Evolutionary conservation across 1,284 basidiomycete species (phyloP).

Genomic region (Inonotus obliquus): DNA sequence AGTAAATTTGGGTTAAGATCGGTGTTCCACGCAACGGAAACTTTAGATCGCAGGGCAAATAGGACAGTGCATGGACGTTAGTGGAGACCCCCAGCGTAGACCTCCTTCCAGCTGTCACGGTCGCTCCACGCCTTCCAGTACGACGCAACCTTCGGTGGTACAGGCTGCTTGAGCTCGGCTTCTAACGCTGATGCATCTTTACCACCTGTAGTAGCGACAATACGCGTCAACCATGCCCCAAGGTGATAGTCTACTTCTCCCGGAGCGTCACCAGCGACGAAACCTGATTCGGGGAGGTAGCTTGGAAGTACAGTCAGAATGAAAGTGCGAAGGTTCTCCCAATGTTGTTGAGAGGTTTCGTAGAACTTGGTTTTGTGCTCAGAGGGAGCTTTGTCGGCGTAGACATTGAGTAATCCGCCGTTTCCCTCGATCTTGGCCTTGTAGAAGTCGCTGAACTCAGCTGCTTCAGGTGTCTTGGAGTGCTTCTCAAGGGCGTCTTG

Average conservation of each 20-base stretch:
- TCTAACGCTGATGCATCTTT: slow-evolving; percentile 31
- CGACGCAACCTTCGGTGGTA: slow-evolving; percentile 36
- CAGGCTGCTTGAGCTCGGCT: slow-evolving; percentile 35
- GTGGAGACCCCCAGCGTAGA: slow-evolving; percentile 46
- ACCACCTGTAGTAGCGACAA: slow-evolving; percentile 25
- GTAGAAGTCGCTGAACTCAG: slow-evolving; percentile 48
- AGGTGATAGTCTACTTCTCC: slow-evolving; percentile 54
- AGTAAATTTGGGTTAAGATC: neutral
- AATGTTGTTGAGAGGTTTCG: slow-evolving; percentile 35
- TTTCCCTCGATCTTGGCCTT: slow-evolving; percentile 45
- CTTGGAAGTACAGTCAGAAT: slow-evolving; percentile 38
- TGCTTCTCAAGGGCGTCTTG: slow-evolving; percentile 41
- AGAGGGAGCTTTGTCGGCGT: slow-evolving; percentile 35
- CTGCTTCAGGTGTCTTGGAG: slow-evolving; percentile 38
- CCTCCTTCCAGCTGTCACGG: slow-evolving; percentile 54
- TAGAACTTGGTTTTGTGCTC: slow-evolving; percentile 39
- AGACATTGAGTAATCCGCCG: slow-evolving; percentile 41
- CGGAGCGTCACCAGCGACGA: slow-evolving; percentile 43
- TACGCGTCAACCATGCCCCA: slow-evolving; percentile 46
- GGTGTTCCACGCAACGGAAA: neutral
- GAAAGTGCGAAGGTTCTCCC: slow-evolving; percentile 35
- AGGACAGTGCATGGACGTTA: slow-evolving; percentile 23
- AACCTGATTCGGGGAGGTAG: slow-evolving; percentile 39
- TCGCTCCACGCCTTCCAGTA: slow-evolving; percentile 49
- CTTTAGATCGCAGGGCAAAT: neutral